These are phyloP conservation scores for Botryosphaeria dothidea DNA, from an alignment of 2,329 filamentous ascomycete species.

Conservation along the genomic window DNA sequence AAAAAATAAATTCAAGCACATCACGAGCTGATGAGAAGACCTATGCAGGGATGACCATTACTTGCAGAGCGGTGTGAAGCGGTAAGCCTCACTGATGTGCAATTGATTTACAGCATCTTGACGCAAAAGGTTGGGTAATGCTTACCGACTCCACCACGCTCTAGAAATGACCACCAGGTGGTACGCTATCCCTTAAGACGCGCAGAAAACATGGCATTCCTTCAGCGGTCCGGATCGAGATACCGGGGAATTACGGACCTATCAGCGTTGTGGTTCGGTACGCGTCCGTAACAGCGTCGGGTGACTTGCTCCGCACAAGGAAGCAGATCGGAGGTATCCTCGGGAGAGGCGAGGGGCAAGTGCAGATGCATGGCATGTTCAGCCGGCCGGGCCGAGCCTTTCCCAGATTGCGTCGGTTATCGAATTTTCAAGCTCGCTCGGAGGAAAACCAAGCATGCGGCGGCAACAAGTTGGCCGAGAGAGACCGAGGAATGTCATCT, in stretches of 20 bases:
- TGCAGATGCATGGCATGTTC: constrained; percentile 7
- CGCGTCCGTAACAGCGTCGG: background rate
- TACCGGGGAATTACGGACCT: background rate
- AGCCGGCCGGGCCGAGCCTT: constrained; percentile 18
- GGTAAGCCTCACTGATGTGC: constrained; percentile 9
- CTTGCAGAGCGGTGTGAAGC: constrained; percentile 14
- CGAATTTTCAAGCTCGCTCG: background rate
- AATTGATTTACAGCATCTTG: constrained; percentile 1
- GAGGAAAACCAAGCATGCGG: background rate
- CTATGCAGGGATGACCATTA: constrained; percentile 7
- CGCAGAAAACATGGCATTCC: background rate
- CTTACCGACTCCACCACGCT: background rate
- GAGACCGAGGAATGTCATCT: background rate
- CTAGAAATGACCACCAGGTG: background rate
- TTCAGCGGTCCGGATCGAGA: background rate
- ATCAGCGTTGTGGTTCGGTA: background rate
- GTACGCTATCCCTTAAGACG: background rate
- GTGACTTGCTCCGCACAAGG: constrained; percentile 7
- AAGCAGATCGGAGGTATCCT: background rate
- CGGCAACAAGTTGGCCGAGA: background rate
- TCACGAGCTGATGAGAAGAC: constrained; percentile 13
- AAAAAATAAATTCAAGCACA: constrained; percentile 6
- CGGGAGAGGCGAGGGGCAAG: background rate
- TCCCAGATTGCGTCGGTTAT: constrained; percentile 6
- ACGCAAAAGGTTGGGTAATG: background rate